Evolutionary conservation across 2,329 filamentous ascomycete species (phyloP), one percentile per base, ranked within the genome.

Genomic region (Penicillium occitanis): DNA sequence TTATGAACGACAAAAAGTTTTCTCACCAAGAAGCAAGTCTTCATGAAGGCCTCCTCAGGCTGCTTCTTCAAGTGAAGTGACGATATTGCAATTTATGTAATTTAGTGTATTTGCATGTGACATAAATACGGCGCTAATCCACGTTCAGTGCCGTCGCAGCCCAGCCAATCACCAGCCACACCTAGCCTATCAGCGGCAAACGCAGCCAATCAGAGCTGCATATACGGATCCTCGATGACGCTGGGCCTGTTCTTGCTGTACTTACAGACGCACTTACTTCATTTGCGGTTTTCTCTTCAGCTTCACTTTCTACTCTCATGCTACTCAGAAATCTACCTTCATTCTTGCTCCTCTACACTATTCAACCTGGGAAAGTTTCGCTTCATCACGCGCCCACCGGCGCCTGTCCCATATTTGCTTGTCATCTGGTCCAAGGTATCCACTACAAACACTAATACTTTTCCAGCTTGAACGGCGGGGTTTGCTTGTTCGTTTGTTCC

Each of bases 371-470:
- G 6, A 37, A 7, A 37, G 22, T 37, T 37, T 57, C 5, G 33
- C 11, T 25, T 35, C 13, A 37, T 57, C 30, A 57, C 33, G 33
- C 53, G 53, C n/a, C 51, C 50, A 35, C 22, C n/a, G 30, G 53
- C n/a, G 53, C 11, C 14, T 25, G 33, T 37, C 19, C 53, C 30
- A 57, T 57, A 57, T 30, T 30, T 35, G 28, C 19, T 30, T 50
- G 37, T 42, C 33, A 33, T 60, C 42, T 50, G 19, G 35, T 55
- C 25, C 17, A 55, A 7, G 17, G 61, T 42, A 63, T 51, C 61
- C 61, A 63, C 61, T 30, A 19, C 33, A 28, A 63, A 30, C 61
- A 53, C 61, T 63, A 63, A 63, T 33, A 63, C 48, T 44, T 40
- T 37, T 55, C 11, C 22, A 63, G 61, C 19, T 19, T 28, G 61